Percentiles rank a stretch among this genome's conserved stretches.
These are phyloP conservation scores for Geopyxis carbonaria DNA, from an alignment of 495 filamentous ascomycete species.

Conservation along the genomic window DNA sequence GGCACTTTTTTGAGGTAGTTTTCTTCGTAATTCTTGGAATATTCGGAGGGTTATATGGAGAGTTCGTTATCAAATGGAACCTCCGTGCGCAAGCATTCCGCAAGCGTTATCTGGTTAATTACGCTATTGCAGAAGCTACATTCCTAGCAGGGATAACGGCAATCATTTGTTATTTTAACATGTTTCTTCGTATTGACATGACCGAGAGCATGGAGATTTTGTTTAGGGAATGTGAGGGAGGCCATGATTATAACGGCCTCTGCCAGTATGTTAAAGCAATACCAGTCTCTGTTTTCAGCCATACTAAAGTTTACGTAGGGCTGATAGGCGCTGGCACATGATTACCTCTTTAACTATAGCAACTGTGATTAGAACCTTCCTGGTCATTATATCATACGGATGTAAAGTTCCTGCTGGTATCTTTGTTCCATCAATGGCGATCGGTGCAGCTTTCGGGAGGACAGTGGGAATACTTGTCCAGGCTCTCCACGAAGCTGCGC, in stretches of 20 bases:
- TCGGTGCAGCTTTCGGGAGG: constrained; percentile 83
- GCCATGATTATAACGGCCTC: constrained; percentile 76
- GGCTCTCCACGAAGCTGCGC: constrained; percentile 67
- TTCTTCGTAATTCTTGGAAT: constrained; percentile 86
- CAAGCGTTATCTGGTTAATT: constrained; percentile 77
- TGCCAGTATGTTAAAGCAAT: constrained; percentile 43
- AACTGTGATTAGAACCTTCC: constrained; percentile 58
- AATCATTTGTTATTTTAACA: constrained; percentile 86
- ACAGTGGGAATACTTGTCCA: constrained; percentile 92
- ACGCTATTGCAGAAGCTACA: constrained; percentile 76
- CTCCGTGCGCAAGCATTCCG: constrained; percentile 77
- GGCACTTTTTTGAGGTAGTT: constrained; percentile 93
- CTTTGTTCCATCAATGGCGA: constrained; percentile 95
- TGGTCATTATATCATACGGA: constrained; percentile 94
- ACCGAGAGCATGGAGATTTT: constrained; percentile 98
- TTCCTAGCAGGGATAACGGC: constrained; percentile 69
- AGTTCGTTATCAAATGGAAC: constrained; percentile 98
- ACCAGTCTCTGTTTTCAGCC: background rate
- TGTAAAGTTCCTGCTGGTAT: constrained; percentile 97
- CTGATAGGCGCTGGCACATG: constrained; percentile 49
- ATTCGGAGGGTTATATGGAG: constrained; percentile 90
- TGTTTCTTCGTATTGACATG: constrained; percentile 94
- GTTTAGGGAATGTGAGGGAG: constrained; percentile 86
- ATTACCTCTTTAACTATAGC: constrained; percentile 63
- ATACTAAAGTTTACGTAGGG: constrained; percentile 5